Base-by-base conservation (phyloP, 352 stramenopile genomes). In the Phytophthora rubi region DNA sequence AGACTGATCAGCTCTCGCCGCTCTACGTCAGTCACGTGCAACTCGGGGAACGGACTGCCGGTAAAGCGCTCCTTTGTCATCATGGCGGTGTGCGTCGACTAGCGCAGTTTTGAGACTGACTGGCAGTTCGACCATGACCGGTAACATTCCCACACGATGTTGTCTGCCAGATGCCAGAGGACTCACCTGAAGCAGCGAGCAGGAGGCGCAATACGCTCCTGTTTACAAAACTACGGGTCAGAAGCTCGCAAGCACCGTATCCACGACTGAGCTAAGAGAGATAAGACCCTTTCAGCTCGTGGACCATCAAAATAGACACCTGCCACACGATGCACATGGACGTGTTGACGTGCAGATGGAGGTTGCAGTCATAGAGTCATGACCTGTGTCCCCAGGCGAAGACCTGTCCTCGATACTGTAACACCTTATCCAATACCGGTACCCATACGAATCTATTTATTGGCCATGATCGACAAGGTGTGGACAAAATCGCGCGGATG, bases 1-100 rank as follows among this genome's bases (percentile, higher is more conserved):
- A 70, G 54, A 48, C 60, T 15, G 8, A 70, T 51, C 45, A 70
- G 23, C 6, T 65, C 37, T 8, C 28, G 23, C 16, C 63, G 54
- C 30, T 70, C 63, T 7, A 12, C 32, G 2, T 28, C 60, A 51
- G 44, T 51, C 8, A 60, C 30, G 9, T 16, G 16, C 13, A 60
- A n/a, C 18, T 28, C 37, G 5, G 53, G 53, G 33, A 37, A 60
- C 18, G 53, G 53, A 32, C 21, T 60, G 16, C n/a, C 35, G 3
- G 33, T 51, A n/a, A 51, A 51, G 12, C 44, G 44, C 5, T 51
- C 44, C n/a, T 51, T 51, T 13, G n/a, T 23, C 44, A 48, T 48
- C 13, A 12, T 51, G 8, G 44, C n/a, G 7, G 6, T 51, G 44
- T 49, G 44, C 16, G 10, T 26, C 23, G 15, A 49, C 44, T n/a